phyloP scores from a whole-genome alignment of 768 basidiomycete genomes.

The Podaxis pistillaris region DNA sequence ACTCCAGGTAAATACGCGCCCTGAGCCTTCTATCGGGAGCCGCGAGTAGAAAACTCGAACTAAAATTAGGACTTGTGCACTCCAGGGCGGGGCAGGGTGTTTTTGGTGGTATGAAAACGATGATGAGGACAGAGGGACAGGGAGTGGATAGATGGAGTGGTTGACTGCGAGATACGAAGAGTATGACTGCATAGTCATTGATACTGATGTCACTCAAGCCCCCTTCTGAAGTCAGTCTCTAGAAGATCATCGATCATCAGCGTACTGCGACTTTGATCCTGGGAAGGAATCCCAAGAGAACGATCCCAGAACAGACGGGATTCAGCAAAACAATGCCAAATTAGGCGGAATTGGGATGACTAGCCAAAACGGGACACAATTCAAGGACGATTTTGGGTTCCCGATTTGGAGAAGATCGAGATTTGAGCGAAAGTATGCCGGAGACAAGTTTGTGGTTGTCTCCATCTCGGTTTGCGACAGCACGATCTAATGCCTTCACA shows the following conservation, averaged over 20 bases:
- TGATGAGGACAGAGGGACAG: neutral
- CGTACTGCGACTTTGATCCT: neutral
- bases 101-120: neutral
- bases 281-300: conserved; percentile 1
- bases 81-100: neutral
- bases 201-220: neutral
- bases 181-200: neutral
- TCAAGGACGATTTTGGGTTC: conserved; percentile 2
- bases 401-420: conserved; percentile 13
- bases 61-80: neutral
- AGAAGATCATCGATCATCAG: neutral
- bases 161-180: neutral
- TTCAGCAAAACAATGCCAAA: neutral
- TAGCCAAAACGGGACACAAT: neutral
- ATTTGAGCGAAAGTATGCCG: conserved; percentile 5
- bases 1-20: no score
- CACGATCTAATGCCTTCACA: conserved; percentile 11
- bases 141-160: neutral
- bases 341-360: neutral
- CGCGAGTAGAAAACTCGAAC: neutral
- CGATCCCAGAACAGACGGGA: conserved; percentile 9
- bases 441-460: conserved; percentile 3
- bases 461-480: conserved; percentile 6
- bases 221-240: neutral
- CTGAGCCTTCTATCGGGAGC: no score